Evolutionary conservation across 2,329 filamentous ascomycete genomes (phyloP).

Genomic region (Cordyceps pruinosa): DNA sequence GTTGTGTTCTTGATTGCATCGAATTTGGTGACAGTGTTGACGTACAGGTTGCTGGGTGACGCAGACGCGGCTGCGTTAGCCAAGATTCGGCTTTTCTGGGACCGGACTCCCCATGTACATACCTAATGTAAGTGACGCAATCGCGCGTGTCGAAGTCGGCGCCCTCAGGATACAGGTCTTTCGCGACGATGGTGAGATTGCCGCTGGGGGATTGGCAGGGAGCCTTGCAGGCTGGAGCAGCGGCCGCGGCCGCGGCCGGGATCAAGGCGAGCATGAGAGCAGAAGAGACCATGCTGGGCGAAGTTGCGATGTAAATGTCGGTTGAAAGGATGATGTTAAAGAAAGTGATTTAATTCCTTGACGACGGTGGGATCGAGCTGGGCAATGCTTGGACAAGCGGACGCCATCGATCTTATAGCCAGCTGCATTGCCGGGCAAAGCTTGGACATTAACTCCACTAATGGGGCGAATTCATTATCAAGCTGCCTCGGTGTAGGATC

Average conservation of each 20-base stretch:
- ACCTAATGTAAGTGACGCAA: constrained; percentile 19
- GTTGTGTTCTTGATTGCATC: background rate
- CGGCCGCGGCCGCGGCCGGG: background rate
- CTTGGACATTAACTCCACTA: too few species aligned
- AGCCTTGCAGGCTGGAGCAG: background rate
- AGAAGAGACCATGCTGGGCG: background rate
- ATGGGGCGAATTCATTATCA: background rate
- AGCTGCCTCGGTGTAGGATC: background rate
- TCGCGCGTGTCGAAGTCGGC: constrained; percentile 17
- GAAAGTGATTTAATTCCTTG: background rate
- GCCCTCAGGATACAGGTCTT: constrained; percentile 19
- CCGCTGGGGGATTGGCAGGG: background rate
- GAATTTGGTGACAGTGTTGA: background rate
- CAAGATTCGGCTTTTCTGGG: too few species aligned
- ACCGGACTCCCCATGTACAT: too few species aligned
- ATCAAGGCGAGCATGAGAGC: background rate
- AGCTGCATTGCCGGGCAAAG: background rate
- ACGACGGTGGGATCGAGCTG: background rate
- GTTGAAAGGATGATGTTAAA: background rate
- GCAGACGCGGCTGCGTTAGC: background rate
- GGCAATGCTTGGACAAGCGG: background rate
- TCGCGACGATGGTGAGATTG: constrained; percentile 8
- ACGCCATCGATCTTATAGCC: background rate
- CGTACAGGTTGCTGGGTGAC: background rate
- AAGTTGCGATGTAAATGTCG: background rate